phyloP scores from a whole-genome alignment of 2,329 filamentous ascomycete species.

The Hypoxylon sp. region DNA sequence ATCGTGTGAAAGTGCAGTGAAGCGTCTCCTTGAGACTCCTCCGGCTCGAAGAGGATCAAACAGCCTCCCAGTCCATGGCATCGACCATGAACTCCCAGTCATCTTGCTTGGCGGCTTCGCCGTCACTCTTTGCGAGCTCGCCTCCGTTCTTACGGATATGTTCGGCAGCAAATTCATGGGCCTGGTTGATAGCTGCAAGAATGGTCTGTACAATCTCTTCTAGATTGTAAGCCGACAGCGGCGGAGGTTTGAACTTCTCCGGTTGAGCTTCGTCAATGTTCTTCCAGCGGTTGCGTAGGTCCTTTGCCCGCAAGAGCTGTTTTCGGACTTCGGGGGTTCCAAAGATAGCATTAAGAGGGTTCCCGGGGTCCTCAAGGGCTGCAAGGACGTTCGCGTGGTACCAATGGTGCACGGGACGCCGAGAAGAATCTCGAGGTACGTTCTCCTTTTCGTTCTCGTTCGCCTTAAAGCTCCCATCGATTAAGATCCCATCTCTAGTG shows the following conservation, averaged over 20 bases:
- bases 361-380: slow-evolving; percentile 67
- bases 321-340: slow-evolving; percentile 66
- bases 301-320: slow-evolving; percentile 75
- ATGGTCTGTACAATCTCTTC: slow-evolving; percentile 69
- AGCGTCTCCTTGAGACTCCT: background rate
- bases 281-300: slow-evolving; percentile 80
- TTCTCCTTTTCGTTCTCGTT: slow-evolving; percentile 4
- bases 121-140: slow-evolving; percentile 32
- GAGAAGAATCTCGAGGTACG: slow-evolving; percentile 10
- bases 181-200: slow-evolving; percentile 69
- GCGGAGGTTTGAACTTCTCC: slow-evolving; percentile 46
- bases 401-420: slow-evolving; percentile 58
- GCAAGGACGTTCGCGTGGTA: slow-evolving; percentile 79
- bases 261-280: slow-evolving; percentile 64
- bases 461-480: slow-evolving; percentile 13
- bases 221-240: slow-evolving; percentile 72
- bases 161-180: slow-evolving; percentile 64
- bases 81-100: slow-evolving; percentile 70
- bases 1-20: background rate
- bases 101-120: slow-evolving; percentile 50
- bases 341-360: slow-evolving; percentile 68
- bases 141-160: slow-evolving; percentile 54
- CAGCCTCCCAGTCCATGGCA: slow-evolving; percentile 70
- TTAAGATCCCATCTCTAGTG: slow-evolving; percentile 28
- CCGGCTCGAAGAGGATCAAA: slow-evolving; percentile 33